These are phyloP conservation scores for Russula emetica DNA, from an alignment of 768 basidiomycete species.

Conservation along the genomic window DNA sequence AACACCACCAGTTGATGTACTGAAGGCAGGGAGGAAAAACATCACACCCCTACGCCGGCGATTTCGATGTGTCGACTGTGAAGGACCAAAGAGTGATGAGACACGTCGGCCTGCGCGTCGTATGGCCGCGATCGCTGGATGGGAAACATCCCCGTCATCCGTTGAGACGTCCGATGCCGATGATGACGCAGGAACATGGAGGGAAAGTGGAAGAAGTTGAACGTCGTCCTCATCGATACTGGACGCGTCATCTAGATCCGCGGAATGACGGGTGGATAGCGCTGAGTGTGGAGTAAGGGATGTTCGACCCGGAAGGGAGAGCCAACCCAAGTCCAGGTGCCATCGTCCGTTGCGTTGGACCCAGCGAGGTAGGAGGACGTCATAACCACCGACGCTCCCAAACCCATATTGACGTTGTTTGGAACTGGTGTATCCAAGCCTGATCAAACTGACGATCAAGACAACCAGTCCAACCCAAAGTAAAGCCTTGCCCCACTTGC, in stretches of 20 bases:
- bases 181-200: constrained; percentile 54
- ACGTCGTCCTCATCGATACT: constrained; percentile 41
- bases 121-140: constrained; percentile 49
- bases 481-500: constrained; percentile 77
- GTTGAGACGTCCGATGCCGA: constrained; percentile 43
- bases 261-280: constrained; percentile 2
- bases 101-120: constrained; percentile 53
- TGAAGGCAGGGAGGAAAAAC: constrained; percentile 75
- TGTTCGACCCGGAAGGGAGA: constrained; percentile 39
- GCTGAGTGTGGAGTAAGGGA: constrained; percentile 15
- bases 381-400: constrained; percentile 65
- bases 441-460: constrained; percentile 63
- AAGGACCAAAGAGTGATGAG: constrained; percentile 40
- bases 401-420: constrained; percentile 58
- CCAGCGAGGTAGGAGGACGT: constrained; percentile 73
- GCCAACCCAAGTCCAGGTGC: constrained; percentile 66
- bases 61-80: constrained; percentile 30
- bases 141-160: constrained; percentile 40
- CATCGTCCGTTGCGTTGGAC: constrained; percentile 66
- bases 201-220: constrained; percentile 58
- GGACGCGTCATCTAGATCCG: constrained; percentile 6
- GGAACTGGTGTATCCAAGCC: constrained; percentile 47
- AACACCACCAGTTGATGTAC: constrained; percentile 39
- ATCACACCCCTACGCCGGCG: constrained; percentile 51
- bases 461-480: constrained; percentile 81